Conservation (phyloP, 2,329 filamentous ascomycete species). For the Macroventuria anomochaeta region DNA sequence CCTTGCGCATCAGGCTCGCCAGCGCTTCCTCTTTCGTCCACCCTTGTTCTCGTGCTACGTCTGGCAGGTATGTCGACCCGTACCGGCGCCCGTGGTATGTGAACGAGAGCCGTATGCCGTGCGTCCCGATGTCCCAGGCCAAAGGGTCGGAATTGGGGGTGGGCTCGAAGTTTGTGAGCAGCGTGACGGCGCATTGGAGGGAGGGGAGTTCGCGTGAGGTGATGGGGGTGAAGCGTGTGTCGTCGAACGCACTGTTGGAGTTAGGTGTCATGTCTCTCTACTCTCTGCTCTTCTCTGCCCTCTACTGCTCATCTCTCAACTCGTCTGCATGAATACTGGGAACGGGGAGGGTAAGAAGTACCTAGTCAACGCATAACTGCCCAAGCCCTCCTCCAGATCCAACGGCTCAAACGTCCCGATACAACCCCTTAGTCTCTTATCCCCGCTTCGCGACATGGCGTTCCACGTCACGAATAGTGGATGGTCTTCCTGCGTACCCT, state of each 20-base stretch:
- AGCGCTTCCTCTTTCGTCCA: conserved; percentile 95
- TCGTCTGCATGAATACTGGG: too few species aligned
- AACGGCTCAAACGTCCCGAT: conserved; percentile 92
- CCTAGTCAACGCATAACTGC: conserved; percentile 83
- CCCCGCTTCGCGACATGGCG: conserved; percentile 64
- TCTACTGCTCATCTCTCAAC: too few species aligned
- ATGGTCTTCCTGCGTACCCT: conserved; percentile 49
- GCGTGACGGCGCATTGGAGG: conserved; percentile 66
- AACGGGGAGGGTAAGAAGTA: conserved; percentile 49
- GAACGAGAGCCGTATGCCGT: conserved; percentile 89
- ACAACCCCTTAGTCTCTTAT: conserved; percentile 82
- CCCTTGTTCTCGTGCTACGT: conserved; percentile 89
- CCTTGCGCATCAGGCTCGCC: conserved; percentile 89
- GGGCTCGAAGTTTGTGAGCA: conserved; percentile 85
- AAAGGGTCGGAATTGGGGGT: conserved; percentile 65
- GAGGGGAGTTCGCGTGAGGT: conserved; percentile 48
- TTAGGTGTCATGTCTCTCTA: too few species aligned
- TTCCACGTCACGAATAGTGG: conserved; percentile 98
- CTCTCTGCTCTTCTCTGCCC: too few species aligned
- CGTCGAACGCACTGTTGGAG: conserved; percentile 67
- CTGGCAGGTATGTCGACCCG: conserved; percentile 88
- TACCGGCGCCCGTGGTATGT: conserved; percentile 73
- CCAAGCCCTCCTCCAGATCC: conserved; percentile 74
- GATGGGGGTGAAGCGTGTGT: conserved; percentile 67
- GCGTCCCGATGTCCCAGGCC: conserved; percentile 86